Evolutionary conservation across 768 basidiomycete genomes (phyloP), one percentile per base, ranked within the genome.

Genomic region (Filobasidium wieringae): DNA sequence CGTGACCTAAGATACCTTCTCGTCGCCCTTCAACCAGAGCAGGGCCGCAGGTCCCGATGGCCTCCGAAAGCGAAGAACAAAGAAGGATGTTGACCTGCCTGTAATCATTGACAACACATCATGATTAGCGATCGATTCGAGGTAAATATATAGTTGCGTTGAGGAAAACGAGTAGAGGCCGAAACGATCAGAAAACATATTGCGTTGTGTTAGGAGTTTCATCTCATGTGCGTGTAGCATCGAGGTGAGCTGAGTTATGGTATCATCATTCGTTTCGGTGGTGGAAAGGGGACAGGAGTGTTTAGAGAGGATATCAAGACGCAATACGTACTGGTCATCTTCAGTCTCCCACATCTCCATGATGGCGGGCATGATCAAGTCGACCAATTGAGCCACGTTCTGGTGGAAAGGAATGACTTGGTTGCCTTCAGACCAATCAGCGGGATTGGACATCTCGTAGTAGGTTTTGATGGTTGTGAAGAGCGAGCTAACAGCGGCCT

Each of bases 301-400:
- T 24, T 32, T 30, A 31, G 47, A 55, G 31, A 53, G 59, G 27
- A 47, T 2, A 33, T 9, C 24, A 68, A 62, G 11, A 51, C 14
- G 15, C 64, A 39, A 39, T 0, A 81, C 88, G 78, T 70, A 95
- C 90, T 96, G 93, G 79, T 93, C 90, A 68, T 99, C 95, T 75
- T 99, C 95, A 2, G 84, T 82, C 67, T 87, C 84, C 74, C 88
- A 93, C 82, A 90, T 84, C 54, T 91, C 86, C 59, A 96, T 71
- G 30, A 97, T 79, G 26, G 83, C 80, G 7, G 79, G 79, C 43
- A 97, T 71, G 41, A 84, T 80, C 64, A 87, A 85, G 5, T 80
- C 80, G 58, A 89, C 82, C 45, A 97, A 80, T 64, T 88, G 83
- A 66, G 81, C 82, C 64, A 96, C 87, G 49, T 82, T 82, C 32